Percentiles rank a stretch among this genome's conserved stretches.
phyloP scores from a whole-genome alignment of 176 grass and related monocot species.

The Elymus sibiricus region DNA sequence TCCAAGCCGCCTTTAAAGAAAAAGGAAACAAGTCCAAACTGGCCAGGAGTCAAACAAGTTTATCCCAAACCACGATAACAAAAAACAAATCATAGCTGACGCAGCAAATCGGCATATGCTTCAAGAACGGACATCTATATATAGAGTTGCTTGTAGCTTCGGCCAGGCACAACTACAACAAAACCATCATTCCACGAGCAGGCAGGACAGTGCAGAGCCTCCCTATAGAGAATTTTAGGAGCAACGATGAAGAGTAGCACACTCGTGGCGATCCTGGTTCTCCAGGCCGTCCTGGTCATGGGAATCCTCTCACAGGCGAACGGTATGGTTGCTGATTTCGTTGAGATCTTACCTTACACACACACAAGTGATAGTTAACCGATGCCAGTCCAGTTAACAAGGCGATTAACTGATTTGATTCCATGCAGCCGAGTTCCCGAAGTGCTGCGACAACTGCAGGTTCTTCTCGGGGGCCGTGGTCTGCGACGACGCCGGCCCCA shows the following conservation, averaged over 20 bases:
- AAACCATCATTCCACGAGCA: not conserved
- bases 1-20: not conserved
- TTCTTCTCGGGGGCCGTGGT: not conserved
- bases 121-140: not conserved
- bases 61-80: not conserved
- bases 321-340: not conserved
- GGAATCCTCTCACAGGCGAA: not conserved
- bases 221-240: not conserved
- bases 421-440: not conserved
- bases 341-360: not conserved
- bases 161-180: not conserved
- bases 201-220: not conserved
- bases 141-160: not conserved
- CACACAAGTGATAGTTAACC: not conserved
- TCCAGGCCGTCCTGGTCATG: slow-evolving; percentile 7
- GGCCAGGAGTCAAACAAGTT: not conserved
- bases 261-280: not conserved
- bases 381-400: not conserved
- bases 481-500: not conserved
- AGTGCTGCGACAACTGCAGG: slow-evolving; percentile 7
- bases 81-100: not conserved
- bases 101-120: not conserved
- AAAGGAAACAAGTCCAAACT: not conserved
- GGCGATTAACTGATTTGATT: not conserved
- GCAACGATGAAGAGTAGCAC: not conserved